These are phyloP conservation scores for Bryopsis sp. DNA, from an alignment of 139 green algal genomes.

Conservation along the genomic window DNA sequence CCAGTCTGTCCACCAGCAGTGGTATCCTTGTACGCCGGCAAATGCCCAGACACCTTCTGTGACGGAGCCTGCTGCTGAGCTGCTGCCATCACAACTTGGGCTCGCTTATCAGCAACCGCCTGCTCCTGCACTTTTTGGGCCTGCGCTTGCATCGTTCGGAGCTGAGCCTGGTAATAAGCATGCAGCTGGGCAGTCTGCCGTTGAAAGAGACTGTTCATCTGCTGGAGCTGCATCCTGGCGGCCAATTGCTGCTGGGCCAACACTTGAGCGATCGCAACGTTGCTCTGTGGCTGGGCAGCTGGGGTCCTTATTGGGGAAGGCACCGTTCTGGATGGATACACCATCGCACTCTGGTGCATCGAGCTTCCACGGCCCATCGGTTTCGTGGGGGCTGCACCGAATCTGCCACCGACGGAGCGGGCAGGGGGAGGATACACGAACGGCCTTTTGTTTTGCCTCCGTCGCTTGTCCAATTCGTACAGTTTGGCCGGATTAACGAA, in stretches of 20 bases:
- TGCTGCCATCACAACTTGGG: neutral
- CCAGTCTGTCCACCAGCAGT: neutral
- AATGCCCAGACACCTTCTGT: neutral
- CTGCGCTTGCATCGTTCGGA: conserved; percentile 14
- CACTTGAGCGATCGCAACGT: conserved; percentile 1
- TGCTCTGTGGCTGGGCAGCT: neutral
- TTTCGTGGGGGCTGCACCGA: neutral
- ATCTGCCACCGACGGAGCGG: neutral
- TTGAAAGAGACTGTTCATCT: conserved; percentile 19
- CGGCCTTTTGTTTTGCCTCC: neutral
- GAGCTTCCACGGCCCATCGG: neutral
- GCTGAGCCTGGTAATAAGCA: conserved; percentile 13
- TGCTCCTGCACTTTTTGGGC: neutral
- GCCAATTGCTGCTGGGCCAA: no score
- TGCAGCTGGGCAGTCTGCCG: conserved; percentile 18
- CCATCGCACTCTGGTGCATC: no score
- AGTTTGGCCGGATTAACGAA: conserved; percentile 53
- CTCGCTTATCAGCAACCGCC: neutral
- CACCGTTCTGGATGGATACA: no score
- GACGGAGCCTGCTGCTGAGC: neutral
- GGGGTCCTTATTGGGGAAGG: no score
- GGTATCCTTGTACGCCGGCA: neutral
- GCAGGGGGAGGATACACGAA: no score
- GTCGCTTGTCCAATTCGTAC: conserved; percentile 1
- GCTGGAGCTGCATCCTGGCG: conserved; percentile 21